Evolutionary conservation across 2,329 filamentous ascomycete genomes (phyloP).

Genomic region (Apiospora malaysiana): DNA sequence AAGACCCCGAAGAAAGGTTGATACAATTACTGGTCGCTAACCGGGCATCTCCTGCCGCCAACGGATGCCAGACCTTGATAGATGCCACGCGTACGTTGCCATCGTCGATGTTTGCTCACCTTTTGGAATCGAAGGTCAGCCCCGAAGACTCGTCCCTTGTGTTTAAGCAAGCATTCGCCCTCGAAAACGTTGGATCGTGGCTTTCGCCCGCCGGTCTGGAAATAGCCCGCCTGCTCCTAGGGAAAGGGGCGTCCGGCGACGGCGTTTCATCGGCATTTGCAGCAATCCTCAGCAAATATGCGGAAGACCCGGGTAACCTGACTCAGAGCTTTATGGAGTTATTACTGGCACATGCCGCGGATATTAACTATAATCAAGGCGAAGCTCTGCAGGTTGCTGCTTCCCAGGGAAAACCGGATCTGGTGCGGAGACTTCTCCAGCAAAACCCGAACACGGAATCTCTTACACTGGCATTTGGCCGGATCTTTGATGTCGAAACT

Average conservation of each 20-base stretch:
- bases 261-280: conserved; percentile 53
- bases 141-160: conserved; percentile 50
- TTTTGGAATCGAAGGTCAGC: conserved; percentile 50
- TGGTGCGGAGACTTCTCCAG: conserved; percentile 57
- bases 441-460: conserved; percentile 56
- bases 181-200: conserved; percentile 49
- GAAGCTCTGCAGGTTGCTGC: conserved; percentile 61
- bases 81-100: conserved; percentile 52
- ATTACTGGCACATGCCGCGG: conserved; percentile 48
- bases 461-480: conserved; percentile 60
- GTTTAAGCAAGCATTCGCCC: conserved; percentile 52
- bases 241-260: conserved; percentile 54
- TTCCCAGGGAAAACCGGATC: conserved; percentile 53
- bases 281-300: conserved; percentile 51
- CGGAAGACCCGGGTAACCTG: conserved; percentile 44
- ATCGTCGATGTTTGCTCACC: conserved; percentile 45
- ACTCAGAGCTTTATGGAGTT: conserved; percentile 53
- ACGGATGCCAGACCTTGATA: conserved; percentile 58
- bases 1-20: conserved; percentile 54
- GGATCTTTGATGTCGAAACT: conserved; percentile 58
- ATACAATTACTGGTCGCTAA: conserved; percentile 55
- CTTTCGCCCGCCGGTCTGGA: conserved; percentile 53
- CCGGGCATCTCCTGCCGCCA: conserved; percentile 58
- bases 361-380: conserved; percentile 59
- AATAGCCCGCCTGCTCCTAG: conserved; percentile 54